Evolutionary conservation across 352 stramenopile genomes (phyloP), one percentile per base, ranked within the genome.

Genomic region (Phytophthora macrochlamydospora): DNA sequence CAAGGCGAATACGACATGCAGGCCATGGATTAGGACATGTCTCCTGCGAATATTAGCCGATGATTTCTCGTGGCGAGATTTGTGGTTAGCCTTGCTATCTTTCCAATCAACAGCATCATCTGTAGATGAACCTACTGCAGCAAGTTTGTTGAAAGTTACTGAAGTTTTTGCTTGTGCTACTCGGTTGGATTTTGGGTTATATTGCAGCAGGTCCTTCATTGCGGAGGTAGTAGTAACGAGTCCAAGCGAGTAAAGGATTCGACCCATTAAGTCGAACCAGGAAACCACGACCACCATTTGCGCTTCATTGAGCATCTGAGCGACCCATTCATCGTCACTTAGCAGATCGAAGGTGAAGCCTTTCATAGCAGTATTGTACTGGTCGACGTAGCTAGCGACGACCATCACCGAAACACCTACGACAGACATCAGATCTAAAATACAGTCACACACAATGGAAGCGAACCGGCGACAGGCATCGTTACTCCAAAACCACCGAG

Each of bases 271-370:
- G 51, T 76, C 71, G 2, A 43, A 29, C 67, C 64, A 79, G 2
- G 71, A 79, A 6, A 57, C 42, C 0, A 79, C 67, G 2, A 76
- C 38, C 2, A 76, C 18, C 6, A 75, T 55, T 38, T 72, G 59
- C 7, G 65, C 44, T 52, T 79, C 64, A 29, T 71, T 74, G 2
- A 73, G 30, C 60, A 73, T 59, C 44, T 73, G 55, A 14, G 56
- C 54, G 30, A 58, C 28, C 54, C 37, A 65, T 1, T 42, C 11
- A 3, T 69, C 55, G 31, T 65, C 56, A 3, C 4, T 1, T 0
- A 63, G 42, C 3, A 33, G 1, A 12, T 73, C 59, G n/a, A 68
- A 59, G 7, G 32, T 50, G 24, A 65, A 64, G 8, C 43, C 50
- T 24, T 4, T n/a, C 4, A 56, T 14, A 8, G 2, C 14, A 9